Evolutionary conservation across 2,329 filamentous ascomycete genomes (phyloP), one percentile per base, ranked within the genome.

Genomic region (Aspergillus carbonarius): DNA sequence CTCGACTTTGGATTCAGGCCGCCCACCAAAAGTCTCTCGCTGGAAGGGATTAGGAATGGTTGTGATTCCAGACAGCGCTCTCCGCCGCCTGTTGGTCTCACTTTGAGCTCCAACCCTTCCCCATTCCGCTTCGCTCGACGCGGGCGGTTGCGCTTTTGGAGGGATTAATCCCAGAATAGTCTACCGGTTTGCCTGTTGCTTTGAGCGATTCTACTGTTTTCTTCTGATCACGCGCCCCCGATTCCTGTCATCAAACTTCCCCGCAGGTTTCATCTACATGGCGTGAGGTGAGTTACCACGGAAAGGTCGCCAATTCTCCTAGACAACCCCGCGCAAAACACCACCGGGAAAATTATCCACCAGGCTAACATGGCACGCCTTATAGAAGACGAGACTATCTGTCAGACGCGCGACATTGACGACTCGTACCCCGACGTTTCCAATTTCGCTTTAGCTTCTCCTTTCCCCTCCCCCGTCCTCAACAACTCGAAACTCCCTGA

Each of bases 51-150:
- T 60, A 65, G 69, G 68, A 64, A 71, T 70, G 68, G 58, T 68
- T 63, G 63, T 68, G 61, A 62, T 70, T 65, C 66, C 65, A 63
- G 64, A 66, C 66, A 69, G 66, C 64, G 60, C 70, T 67, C 70
- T 73, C 66, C 70, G 69, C 71, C 70, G 69, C 68, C 66, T 71
- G 67, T 69, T 68, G 66, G 67, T 72, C 68, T 71, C 70, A 67
- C 66, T 65, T 66, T 68, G 65, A 68, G 65, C 64, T 68, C 60
- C 63, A 61, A 65, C 65, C 51, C 60, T 63, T 64, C 49, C 44
- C 55, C 57, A 61, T 58, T 55, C 55, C 60, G 46, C 60, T 55
- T 56, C 55, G 54, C 55, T 64, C 53, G 49, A 62, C 64, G 54
- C 63, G 48, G 62, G 59, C 58, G 58, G 35, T 50, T 63, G 48